Evolutionary conservation across 2,329 filamentous ascomycete species (phyloP), one percentile per base, ranked within the genome.

Genomic region (Hymenoscyphus salicellus): DNA sequence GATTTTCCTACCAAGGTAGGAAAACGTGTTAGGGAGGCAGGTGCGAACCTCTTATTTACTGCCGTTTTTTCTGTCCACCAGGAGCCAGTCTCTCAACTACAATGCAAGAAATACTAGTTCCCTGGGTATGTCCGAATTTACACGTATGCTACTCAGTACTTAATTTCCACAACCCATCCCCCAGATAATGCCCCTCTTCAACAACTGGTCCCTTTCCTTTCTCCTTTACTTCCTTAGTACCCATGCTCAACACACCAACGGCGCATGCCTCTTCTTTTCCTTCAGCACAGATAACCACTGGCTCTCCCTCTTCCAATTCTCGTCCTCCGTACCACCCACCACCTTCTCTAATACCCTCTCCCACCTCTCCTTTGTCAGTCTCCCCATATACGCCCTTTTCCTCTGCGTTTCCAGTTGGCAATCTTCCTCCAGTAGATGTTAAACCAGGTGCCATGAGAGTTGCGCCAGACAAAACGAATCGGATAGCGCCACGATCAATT

Each of bases 401-500:
- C 1, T 77, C 74, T 0, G 71, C 70, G 41, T 75, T 73, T 8
- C 71, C 71, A 64, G 46, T 77, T 70, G 95, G 95, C 73, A 99
- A 78, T 58, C 91, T 78, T 0, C 95, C 95, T 0, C 95, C 95
- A 0, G 87, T 79, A 23, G 88, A 92, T 32, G 95, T 99, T 72
- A 99, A 78, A 0, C 95, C 95, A 0, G 95, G 95, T 1, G 93
- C 94, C 95, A 99, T 99, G 68, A 99, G 88, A 16, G 94, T 92
- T 0, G 95, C 95, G 55, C 95, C 95, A 0, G 88, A 91, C 1
- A 99, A 86, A 30, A 99, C 94, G 79, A 99, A 99, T 66, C 95
- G 91, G 75, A 99, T 98, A 5, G 95, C 95, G 67, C 95, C 95
- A 59, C 95, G 87, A 78, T 99, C 95, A 77, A 98, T 96, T 65